These are phyloP conservation scores for Chenopodium quinoa DNA, from an alignment of 148 eudicot genomes.

Conservation along the genomic window DNA sequence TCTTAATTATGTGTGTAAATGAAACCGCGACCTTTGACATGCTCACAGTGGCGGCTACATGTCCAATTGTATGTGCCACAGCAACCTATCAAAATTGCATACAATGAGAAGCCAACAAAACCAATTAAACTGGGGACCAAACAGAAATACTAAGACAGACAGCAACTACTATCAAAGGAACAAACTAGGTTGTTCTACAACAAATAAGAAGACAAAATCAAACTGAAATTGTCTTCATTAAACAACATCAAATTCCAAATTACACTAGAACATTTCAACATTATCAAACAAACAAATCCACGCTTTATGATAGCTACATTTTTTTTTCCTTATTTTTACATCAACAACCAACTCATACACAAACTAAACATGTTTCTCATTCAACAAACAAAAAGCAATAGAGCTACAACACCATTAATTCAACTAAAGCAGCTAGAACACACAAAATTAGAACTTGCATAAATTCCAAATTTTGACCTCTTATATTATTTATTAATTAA, in stretches of 20 bases:
- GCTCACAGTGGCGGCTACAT: constrained; percentile 97
- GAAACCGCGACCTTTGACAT: constrained; percentile 99
- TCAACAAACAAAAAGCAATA: neutral
- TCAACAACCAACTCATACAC: neutral
- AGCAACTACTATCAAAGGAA: neutral
- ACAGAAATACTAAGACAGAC: constrained; percentile 7
- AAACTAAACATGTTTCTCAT: neutral
- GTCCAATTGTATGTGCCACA: constrained; percentile 94
- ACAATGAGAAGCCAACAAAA: constrained; percentile 12
- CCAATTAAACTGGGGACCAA: constrained; percentile 8
- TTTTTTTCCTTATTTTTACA: no score
- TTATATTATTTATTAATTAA: neutral
- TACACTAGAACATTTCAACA: neutral
- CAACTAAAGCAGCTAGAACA: neutral
- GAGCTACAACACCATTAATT: neutral
- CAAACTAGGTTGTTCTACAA: constrained; percentile 13
- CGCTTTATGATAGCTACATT: neutral
- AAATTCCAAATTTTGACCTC: neutral
- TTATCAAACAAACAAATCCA: constrained; percentile 2
- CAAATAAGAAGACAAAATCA: constrained; percentile 21
- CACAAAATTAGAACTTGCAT: neutral
- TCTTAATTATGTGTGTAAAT: constrained; percentile 94
- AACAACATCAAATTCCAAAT: neutral
- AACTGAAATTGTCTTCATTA: neutral
- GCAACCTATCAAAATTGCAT: constrained; percentile 62